Evolutionary conservation across 306 rosid species (phyloP).

Genomic region (Corylus avellana): DNA sequence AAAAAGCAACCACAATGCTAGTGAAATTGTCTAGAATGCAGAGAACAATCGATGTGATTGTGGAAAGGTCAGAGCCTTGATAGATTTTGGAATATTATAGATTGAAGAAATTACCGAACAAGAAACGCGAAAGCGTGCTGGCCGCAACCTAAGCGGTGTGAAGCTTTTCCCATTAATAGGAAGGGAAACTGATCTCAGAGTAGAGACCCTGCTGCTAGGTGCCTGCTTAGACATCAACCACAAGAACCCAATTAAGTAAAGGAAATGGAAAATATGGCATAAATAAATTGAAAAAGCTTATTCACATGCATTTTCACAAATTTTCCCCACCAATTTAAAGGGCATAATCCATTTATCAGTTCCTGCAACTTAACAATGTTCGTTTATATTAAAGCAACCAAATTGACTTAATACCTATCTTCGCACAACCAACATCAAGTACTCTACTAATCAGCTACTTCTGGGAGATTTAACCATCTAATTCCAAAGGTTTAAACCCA

Average conservation of each 20-base stretch:
- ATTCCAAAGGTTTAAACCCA: neutral
- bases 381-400: neutral
- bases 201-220: conserved; percentile 40
- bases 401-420: neutral
- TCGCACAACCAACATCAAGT: neutral
- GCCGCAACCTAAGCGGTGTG: conserved; percentile 50
- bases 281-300: neutral
- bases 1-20: neutral
- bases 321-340: neutral
- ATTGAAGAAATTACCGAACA: conserved; percentile 61
- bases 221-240: conserved; percentile 51
- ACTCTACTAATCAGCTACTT: neutral
- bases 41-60: neutral
- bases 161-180: conserved; percentile 51
- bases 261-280: neutral
- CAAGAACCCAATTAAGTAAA: conserved; percentile 11
- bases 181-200: conserved; percentile 59
- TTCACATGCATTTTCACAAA: neutral
- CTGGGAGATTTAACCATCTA: neutral
- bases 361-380: neutral
- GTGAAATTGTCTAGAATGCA: neutral
- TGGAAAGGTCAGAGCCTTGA: neutral
- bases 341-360: neutral
- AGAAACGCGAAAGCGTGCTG: conserved; percentile 49
- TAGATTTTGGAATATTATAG: neutral